Evolutionary conservation across 257 asterid genomes (phyloP).

Genomic region (Thymus mandschuricus): DNA sequence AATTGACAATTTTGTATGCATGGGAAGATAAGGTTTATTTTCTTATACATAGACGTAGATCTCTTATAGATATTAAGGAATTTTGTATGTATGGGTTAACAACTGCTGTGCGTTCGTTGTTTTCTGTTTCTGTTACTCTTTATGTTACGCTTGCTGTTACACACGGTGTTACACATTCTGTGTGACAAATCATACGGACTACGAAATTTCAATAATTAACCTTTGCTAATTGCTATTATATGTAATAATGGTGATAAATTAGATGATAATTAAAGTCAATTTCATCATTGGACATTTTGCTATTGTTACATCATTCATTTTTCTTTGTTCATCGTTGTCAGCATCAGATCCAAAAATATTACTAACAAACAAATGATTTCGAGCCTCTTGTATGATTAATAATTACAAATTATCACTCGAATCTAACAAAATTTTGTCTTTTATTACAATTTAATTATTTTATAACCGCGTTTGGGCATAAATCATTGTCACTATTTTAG

Average conservation of each 20-base stretch:
- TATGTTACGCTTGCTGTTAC: too few relatives aligned
- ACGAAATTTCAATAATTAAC: too few relatives aligned
- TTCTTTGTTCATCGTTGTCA: slow-evolving; percentile 17
- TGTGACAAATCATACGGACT: too few relatives aligned
- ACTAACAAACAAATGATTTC: not conserved
- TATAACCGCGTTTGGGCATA: not conserved
- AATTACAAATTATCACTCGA: slow-evolving; percentile 6
- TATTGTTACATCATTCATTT: slow-evolving; percentile 28
- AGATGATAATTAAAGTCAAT: slow-evolving; percentile 20
- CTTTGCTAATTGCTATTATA: slow-evolving; percentile 10
- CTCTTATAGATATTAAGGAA: too few relatives aligned
- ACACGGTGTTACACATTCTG: too few relatives aligned
- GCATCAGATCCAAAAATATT: slow-evolving; percentile 23
- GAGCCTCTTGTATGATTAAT: slow-evolving; percentile 1
- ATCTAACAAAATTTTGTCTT: slow-evolving; percentile 11
- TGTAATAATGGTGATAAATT: slow-evolving; percentile 24
- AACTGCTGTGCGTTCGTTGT: too few relatives aligned
- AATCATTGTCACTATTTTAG: not conserved
- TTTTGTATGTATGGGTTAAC: too few relatives aligned
- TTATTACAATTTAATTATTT: not conserved
- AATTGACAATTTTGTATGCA: too few relatives aligned
- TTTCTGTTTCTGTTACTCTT: too few relatives aligned
- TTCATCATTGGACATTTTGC: slow-evolving; percentile 29
- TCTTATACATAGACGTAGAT: too few relatives aligned
- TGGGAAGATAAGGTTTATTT: too few relatives aligned